phyloP scores from a whole-genome alignment of 257 asterid species.

The Jacaranda mimosifolia region DNA sequence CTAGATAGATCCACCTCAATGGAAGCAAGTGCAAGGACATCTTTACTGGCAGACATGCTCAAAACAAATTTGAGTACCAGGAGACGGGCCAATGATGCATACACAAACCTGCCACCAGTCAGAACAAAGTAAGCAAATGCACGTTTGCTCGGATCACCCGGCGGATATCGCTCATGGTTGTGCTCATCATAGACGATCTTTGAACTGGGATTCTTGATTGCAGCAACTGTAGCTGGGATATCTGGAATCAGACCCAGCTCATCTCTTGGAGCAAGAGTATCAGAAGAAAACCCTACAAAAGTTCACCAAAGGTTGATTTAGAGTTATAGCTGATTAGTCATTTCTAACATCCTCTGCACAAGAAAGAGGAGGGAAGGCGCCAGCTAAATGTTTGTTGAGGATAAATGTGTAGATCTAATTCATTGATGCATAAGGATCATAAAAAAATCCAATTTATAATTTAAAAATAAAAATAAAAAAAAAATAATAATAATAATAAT shows the following conservation, averaged over 20 bases:
- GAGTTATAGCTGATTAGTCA: slow-evolving; percentile 1
- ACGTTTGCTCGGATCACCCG: slow-evolving; percentile 93
- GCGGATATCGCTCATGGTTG: slow-evolving; percentile 93
- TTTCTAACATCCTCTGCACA: not conserved
- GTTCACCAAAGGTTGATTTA: slow-evolving; percentile 20
- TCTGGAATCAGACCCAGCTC: slow-evolving; percentile 54
- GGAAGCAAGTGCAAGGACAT: slow-evolving; percentile 93
- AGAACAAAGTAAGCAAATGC: slow-evolving; percentile 91
- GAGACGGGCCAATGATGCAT: slow-evolving; percentile 92
- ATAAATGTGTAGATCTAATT: slow-evolving; percentile 1
- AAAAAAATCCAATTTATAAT: slow-evolving; percentile 3
- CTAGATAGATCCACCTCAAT: slow-evolving; percentile 89
- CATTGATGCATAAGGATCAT: not conserved
- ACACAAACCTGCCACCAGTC: slow-evolving; percentile 94
- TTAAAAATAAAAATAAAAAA: slow-evolving; percentile 18
- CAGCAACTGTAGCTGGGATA: slow-evolving; percentile 74
- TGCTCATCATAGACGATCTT: slow-evolving; percentile 75
- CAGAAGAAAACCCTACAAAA: slow-evolving; percentile 71
- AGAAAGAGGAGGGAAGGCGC: not conserved
- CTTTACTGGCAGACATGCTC: slow-evolving; percentile 98
- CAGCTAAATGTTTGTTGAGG: not conserved
- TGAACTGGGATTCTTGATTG: slow-evolving; percentile 83
- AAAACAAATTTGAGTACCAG: slow-evolving; percentile 83
- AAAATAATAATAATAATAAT: too few relatives aligned
- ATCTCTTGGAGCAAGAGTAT: slow-evolving; percentile 54